Evolutionary conservation across 108 stramenopile genomes (phyloP), one percentile per base, ranked within the genome.

Genomic region (Nitzschia palea): DNA sequence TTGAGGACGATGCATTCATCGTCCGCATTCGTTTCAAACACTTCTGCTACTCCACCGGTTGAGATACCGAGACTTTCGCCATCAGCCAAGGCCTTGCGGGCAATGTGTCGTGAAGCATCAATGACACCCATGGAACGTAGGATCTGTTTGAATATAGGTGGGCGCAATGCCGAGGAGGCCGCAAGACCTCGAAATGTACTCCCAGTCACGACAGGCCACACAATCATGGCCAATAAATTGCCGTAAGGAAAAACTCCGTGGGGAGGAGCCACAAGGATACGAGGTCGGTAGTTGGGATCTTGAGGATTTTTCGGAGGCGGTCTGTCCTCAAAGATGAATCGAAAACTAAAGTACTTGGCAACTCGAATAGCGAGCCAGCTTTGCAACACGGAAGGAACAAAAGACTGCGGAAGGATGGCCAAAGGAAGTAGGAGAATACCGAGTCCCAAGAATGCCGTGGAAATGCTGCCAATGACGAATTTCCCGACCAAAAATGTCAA

Each of bases 1-100:
- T 65, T 77, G 28, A 77, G 40, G 44, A 77, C 22, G 34, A 81
- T 73, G 44, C 67, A 63, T 31, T 81, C 71, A 27, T 76, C 68
- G 8, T 66, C 68, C 9, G 40, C 64, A 42, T 81, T 72, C 30
- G 76, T 70, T 43, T 70, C 63, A 70, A 81, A 81, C 28, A 81
- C 67, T 70, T 81, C 80, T 0, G 80, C 80, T 2, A 81, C 80
- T 14, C 80, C 80, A 15, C 80, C 80, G 27, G 80, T 76, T 22
- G 76, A 81, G 0, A 81, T 77, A 12, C 75, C 75, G 32, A 81
- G 34, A 45, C 53, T 68, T 18, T 73, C 62, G 28, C 54, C 44
- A 36, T 64, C 43, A 33, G 68, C 75, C 40, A 76, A 35, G 1
- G 50, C 32, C 33, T 67, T 69, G 5, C 68, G 71, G 1, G 76